These are phyloP conservation scores for Flagelloscypha sp. DNA, from an alignment of 768 basidiomycete genomes.

Conservation along the genomic window DNA sequence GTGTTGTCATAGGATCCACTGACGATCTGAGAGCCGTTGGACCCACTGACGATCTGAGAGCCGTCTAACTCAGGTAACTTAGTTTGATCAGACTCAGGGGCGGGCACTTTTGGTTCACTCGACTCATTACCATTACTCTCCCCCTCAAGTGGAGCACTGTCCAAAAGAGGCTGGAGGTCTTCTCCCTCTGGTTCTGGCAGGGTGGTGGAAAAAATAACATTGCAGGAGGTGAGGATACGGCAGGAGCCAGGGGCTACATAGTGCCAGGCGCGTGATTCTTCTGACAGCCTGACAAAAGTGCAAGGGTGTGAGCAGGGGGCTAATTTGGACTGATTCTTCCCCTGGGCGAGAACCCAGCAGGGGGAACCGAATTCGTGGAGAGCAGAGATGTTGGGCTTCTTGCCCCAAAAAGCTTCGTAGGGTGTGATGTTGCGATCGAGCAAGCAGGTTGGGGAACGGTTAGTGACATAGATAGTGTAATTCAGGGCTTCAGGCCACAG, in stretches of 20 bases:
- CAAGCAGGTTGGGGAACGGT: constrained; percentile 10
- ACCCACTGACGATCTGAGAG: too few relatives aligned
- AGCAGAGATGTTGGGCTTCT: constrained; percentile 18
- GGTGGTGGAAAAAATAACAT: constrained; percentile 14
- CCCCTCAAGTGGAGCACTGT: too few relatives aligned
- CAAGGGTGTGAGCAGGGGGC: constrained; percentile 5
- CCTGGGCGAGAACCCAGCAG: constrained; percentile 17
- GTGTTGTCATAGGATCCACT: too few relatives aligned
- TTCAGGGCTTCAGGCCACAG: constrained; percentile 13
- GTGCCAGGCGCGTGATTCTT: constrained; percentile 16
- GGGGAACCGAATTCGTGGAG: constrained; percentile 22
- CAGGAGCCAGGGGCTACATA: constrained; percentile 16
- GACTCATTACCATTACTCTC: too few relatives aligned
- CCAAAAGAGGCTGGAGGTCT: too few relatives aligned
- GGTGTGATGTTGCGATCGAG: constrained; percentile 8
- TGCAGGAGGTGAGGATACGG: constrained; percentile 16
- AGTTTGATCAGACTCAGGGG: too few relatives aligned
- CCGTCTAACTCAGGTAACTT: too few relatives aligned
- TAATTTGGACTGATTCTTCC: constrained; percentile 17
- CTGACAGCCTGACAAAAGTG: constrained; percentile 12
- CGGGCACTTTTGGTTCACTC: too few relatives aligned
- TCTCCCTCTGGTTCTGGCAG: too few relatives aligned
- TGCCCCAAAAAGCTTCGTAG: constrained; percentile 3
- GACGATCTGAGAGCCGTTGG: too few relatives aligned
- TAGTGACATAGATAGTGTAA: constrained; percentile 15